Evolutionary conservation across 768 basidiomycete genomes (phyloP).

Genomic region (Fomitopsis pulvina): DNA sequence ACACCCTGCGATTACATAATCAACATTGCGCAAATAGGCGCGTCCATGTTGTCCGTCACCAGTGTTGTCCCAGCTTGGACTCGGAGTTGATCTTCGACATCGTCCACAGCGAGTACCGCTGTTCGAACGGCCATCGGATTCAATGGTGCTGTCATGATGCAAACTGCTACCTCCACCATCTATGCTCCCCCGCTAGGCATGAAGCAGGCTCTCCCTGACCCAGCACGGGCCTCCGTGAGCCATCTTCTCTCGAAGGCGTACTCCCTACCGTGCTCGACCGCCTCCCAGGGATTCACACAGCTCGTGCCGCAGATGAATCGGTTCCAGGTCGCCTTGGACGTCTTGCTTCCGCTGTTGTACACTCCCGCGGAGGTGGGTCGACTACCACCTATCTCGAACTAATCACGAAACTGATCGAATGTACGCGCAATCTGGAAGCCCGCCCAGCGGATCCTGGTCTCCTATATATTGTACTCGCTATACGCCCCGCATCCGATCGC

Average conservation of each 20-base stretch:
- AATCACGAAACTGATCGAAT: not conserved
- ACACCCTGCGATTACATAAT: too few species aligned
- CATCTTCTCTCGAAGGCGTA: slow-evolving; percentile 63
- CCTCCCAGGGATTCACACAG: slow-evolving; percentile 67
- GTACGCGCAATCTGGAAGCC: slow-evolving; percentile 35
- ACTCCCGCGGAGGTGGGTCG: slow-evolving; percentile 47
- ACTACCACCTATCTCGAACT: not conserved
- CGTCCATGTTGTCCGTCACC: not conserved
- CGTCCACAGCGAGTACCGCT: slow-evolving; percentile 7
- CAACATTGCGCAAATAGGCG: not conserved
- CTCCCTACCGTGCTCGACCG: slow-evolving; percentile 69
- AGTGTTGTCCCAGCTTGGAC: not conserved
- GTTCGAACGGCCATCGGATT: too few species aligned
- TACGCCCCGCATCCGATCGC: slow-evolving; percentile 76
- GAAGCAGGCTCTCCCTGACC: slow-evolving; percentile 30
- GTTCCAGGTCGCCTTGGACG: slow-evolving; percentile 81
- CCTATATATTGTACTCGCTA: slow-evolving; percentile 73
- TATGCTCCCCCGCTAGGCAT: slow-evolving; percentile 25
- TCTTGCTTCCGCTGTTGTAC: slow-evolving; percentile 67
- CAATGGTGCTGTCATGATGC: slow-evolving; percentile 13
- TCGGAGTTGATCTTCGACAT: not conserved
- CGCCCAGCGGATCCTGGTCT: slow-evolving; percentile 67
- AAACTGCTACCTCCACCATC: slow-evolving; percentile 22
- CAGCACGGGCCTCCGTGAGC: slow-evolving; percentile 55
- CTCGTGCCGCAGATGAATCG: slow-evolving; percentile 70